These are phyloP conservation scores for Aureobasidium zeae DNA, from an alignment of 2,329 filamentous ascomycete species.

Conservation along the genomic window DNA sequence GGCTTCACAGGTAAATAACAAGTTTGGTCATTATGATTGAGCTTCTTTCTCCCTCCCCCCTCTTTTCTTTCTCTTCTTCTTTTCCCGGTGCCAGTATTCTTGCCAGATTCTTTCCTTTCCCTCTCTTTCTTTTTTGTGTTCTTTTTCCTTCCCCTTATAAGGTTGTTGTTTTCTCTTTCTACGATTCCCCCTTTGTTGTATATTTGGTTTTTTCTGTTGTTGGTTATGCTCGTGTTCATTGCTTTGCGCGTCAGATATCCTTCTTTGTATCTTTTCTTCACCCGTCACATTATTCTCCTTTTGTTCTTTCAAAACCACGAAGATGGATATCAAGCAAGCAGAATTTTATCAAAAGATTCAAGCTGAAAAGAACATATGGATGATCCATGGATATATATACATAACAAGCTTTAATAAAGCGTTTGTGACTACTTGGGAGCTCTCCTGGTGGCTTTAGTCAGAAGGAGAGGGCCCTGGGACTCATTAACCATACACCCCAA, in stretches of 20 bases:
- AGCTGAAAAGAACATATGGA: not conserved
- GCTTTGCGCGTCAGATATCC: not conserved
- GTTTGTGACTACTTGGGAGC: no score
- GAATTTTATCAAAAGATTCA: no score
- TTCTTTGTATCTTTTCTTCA: not conserved
- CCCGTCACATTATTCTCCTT: no score
- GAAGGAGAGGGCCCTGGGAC: no score
- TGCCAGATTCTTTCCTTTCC: not conserved
- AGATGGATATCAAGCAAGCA: no score
- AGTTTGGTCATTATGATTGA: slow-evolving; percentile 15
- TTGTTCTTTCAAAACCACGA: no score
- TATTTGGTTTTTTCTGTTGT: not conserved
- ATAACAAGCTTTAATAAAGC: no score
- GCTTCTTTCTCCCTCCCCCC: not conserved
- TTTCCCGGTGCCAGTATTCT: not conserved
- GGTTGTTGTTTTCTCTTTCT: not conserved
- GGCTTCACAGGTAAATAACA: slow-evolving; percentile 26
- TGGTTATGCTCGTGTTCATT: not conserved
- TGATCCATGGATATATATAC: not conserved
- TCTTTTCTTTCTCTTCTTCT: not conserved
- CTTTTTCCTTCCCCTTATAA: not conserved
- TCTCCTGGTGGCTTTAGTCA: no score
- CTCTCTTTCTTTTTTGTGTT: not conserved
- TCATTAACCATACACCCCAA: no score
- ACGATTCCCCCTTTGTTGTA: not conserved